phyloP scores from a whole-genome alignment of 257 asterid species.

The Solanum ossicruentum region DNA sequence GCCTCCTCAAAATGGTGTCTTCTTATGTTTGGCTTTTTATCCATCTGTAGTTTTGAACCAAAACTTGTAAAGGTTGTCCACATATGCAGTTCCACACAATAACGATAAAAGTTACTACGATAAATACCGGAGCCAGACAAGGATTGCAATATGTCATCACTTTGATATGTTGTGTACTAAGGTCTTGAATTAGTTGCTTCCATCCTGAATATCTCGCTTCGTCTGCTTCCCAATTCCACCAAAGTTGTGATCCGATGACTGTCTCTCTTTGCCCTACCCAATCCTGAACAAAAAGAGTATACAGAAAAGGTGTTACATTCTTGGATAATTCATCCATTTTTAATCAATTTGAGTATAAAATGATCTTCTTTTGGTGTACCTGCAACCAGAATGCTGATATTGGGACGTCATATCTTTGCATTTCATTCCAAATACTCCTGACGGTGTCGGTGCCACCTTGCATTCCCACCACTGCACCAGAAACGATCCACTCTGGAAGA shows the following conservation, averaged over 20 bases:
- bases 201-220: conserved; percentile 64
- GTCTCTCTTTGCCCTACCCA: conserved; percentile 98
- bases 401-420: conserved; percentile 55
- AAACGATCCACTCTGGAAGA: conserved; percentile 90
- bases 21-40: conserved; percentile 39
- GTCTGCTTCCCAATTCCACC: conserved; percentile 99
- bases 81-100: background rate
- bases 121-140: conserved; percentile 82
- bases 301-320: background rate
- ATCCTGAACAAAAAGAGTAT: conserved; percentile 31
- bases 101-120: background rate
- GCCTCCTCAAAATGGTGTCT: conserved; percentile 80
- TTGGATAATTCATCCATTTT: background rate
- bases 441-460: conserved; percentile 82
- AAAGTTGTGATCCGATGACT: conserved; percentile 87
- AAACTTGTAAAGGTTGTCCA: background rate
- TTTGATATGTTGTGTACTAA: conserved; percentile 33
- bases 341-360: background rate
- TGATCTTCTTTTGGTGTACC: conserved; percentile 23
- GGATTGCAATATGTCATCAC: conserved; percentile 99
- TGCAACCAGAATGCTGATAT: conserved; percentile 96
- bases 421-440: conserved; percentile 43
- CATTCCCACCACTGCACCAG: conserved; percentile 95
- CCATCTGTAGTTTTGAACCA: conserved; percentile 36
- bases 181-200: conserved; percentile 50